Base-by-base conservation (phyloP, 2,329 filamentous ascomycete species). In the Neofusicoccum kwambonambiense region DNA sequence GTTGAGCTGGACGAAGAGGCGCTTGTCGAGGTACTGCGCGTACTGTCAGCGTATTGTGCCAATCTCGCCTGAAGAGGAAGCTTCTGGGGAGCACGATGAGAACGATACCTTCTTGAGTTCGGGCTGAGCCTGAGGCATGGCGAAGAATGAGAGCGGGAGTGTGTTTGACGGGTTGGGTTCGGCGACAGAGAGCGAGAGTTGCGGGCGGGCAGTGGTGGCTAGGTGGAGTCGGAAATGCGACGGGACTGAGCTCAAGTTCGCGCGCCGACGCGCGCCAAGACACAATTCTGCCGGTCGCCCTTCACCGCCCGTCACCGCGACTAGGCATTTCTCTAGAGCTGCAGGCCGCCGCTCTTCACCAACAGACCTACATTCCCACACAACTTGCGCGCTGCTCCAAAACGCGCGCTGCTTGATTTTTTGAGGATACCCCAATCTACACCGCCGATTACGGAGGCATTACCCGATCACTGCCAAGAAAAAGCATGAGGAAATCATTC, bases 101-200 rank as follows among this genome's bases (percentile, higher is more conserved):
- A 13, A 27, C 45, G 9, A 76, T 81, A 96, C 95, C 89, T 98
- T 99, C 83, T 98, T 99, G 69, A 99, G 87, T 84, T 99, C 96
- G 74, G 95, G 95, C 82, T 98, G 95, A 78, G 95, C 93, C 89
- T 96, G 94, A 82, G 95, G 92, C 95, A 99, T 99, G 70, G 84
- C 90, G 82, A 67, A 8, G 27, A n/a, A 15, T 42, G 9, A 11
- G 11, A 11, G 63, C 19, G 31, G 13, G 44, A 22, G 27, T 47
- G 41, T 9, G 31, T n/a, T 13, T 3, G 2, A 44, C 12, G 37
- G 22, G 37, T 31, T 44, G 13, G n/a, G 17, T 22, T 39, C 11
- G 22, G 52, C 19, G 8, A 45, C 22, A 31, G 17, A 35, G 17
- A 11, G 31, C 51, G 35, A 58, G 11, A 17, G 27, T 34, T 19